Conservation (phyloP, 202 grass and related monocot species). For the Setaria italica region DNA sequence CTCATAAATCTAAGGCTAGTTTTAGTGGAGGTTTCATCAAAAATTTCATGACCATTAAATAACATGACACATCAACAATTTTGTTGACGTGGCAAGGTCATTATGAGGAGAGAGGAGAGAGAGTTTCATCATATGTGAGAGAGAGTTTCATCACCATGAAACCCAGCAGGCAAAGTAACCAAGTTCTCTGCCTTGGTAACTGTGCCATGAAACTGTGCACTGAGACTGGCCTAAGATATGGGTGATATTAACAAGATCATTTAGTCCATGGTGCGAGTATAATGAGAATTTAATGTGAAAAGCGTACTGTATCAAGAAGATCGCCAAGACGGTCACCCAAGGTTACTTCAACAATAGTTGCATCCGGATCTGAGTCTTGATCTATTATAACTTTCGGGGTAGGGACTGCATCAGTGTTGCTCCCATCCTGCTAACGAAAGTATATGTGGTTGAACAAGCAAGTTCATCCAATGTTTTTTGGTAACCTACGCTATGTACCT, state of each 20-base stretch:
- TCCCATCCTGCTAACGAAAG: slow-evolving; percentile 70
- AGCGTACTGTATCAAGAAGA: slow-evolving; percentile 96
- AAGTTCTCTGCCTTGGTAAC: too few relatives aligned
- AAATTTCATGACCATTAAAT: too few relatives aligned
- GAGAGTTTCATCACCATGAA: too few relatives aligned
- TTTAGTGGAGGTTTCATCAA: too few relatives aligned
- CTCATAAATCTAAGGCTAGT: slow-evolving; percentile 6
- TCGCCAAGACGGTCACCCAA: slow-evolving; percentile 96
- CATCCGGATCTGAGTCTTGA: slow-evolving; percentile 93
- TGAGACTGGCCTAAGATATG: neutral
- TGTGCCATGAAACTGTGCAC: too few relatives aligned
- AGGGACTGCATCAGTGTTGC: slow-evolving; percentile 77
- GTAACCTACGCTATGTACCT: slow-evolving; percentile 79
- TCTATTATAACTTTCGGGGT: slow-evolving; percentile 98
- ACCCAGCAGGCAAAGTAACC: too few relatives aligned
- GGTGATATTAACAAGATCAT: slow-evolving; percentile 26
- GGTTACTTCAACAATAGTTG: slow-evolving; percentile 93
- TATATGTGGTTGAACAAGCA: slow-evolving; percentile 53
- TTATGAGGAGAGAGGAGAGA: too few relatives aligned
- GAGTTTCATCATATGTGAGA: too few relatives aligned
- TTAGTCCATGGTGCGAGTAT: slow-evolving; percentile 36
- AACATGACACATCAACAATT: too few relatives aligned
- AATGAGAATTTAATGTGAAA: slow-evolving; percentile 16
- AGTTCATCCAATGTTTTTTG: slow-evolving; percentile 52
- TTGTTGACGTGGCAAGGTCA: too few relatives aligned